A percentile compares a stretch with the other conserved stretches of the same genome.
phyloP scores from a whole-genome alignment of 225 moss, liverwort and hornwort genomes.

The Takakia lepidozioides region DNA sequence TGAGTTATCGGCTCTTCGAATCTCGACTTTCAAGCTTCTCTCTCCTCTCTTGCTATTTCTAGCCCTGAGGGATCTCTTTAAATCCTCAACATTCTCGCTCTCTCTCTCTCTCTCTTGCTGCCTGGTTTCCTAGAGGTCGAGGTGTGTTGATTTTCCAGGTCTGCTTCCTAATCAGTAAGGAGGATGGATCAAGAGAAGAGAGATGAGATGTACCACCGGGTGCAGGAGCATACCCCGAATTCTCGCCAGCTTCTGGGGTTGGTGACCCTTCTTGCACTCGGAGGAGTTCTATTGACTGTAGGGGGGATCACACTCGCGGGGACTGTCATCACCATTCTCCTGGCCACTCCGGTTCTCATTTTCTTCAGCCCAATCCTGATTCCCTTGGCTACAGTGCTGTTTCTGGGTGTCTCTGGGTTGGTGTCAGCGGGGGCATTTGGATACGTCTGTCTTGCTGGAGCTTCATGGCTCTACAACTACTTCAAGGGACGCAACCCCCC shows the following conservation, averaged over 20 bases:
- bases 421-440: constrained; percentile 33
- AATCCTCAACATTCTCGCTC: too few relatives aligned
- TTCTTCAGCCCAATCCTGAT: constrained; percentile 68
- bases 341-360: constrained; percentile 50
- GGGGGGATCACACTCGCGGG: constrained; percentile 47
- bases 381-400: constrained; percentile 39
- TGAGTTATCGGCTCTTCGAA: too few relatives aligned
- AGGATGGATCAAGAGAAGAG: too few relatives aligned
- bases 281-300: constrained; percentile 22
- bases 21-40: too few relatives aligned
- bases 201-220: constrained; percentile 24
- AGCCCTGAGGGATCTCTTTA: too few relatives aligned
- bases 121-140: too few relatives aligned
- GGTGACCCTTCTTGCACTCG: constrained; percentile 32
- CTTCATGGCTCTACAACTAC: constrained; percentile 60
- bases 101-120: too few relatives aligned
- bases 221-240: constrained; percentile 49
- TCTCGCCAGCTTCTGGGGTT: constrained; percentile 54
- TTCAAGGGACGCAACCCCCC: constrained; percentile 64
- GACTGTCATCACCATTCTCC: constrained; percentile 25
- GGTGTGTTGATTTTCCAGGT: too few relatives aligned
- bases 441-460: constrained; percentile 19
- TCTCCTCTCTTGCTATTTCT: too few relatives aligned
- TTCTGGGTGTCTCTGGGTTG: constrained; percentile 26
- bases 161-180: too few relatives aligned